phyloP scores from a whole-genome alignment of 2,329 filamentous ascomycete genomes.

The Talaromyces sp. region DNA sequence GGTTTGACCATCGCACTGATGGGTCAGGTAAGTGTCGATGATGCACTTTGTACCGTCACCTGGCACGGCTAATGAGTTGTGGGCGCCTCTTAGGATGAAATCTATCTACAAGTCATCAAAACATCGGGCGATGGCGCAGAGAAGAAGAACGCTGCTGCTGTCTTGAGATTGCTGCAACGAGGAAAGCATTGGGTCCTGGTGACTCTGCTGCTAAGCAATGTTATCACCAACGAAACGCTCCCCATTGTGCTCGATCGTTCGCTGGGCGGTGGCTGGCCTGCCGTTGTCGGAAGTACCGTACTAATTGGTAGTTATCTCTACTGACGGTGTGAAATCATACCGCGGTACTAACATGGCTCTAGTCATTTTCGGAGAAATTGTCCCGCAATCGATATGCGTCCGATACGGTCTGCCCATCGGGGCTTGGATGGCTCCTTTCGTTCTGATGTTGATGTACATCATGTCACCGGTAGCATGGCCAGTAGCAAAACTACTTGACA shows the following conservation, averaged over 20 bases:
- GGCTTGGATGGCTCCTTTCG: conserved; percentile 84
- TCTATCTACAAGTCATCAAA: conserved; percentile 92
- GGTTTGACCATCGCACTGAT: conserved; percentile 69
- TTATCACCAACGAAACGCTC: conserved; percentile 94
- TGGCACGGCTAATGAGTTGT: neutral
- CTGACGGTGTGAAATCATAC: neutral
- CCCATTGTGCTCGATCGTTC: conserved; percentile 93
- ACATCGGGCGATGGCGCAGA: conserved; percentile 80
- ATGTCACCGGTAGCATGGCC: conserved; percentile 88
- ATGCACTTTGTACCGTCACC: neutral
- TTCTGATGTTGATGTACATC: conserved; percentile 84
- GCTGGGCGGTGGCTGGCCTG: conserved; percentile 88
- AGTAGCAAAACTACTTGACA: conserved; percentile 90
- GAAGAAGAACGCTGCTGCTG: conserved; percentile 74
- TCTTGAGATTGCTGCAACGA: conserved; percentile 70
- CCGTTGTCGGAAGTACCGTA: conserved; percentile 86
- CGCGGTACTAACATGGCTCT: conserved; percentile 7
- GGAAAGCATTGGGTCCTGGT: conserved; percentile 99
- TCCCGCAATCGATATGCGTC: conserved; percentile 93
- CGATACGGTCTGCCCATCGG: conserved; percentile 93
- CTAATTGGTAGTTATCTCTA: conserved; percentile 57
- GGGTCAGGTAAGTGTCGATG: conserved; percentile 47
- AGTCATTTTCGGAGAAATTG: conserved; percentile 98
- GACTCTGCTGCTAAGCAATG: conserved; percentile 86
- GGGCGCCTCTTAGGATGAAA: conserved; percentile 64